Base-by-base conservation (phyloP, 768 basidiomycete genomes). In the Lepiota subincarnata region DNA sequence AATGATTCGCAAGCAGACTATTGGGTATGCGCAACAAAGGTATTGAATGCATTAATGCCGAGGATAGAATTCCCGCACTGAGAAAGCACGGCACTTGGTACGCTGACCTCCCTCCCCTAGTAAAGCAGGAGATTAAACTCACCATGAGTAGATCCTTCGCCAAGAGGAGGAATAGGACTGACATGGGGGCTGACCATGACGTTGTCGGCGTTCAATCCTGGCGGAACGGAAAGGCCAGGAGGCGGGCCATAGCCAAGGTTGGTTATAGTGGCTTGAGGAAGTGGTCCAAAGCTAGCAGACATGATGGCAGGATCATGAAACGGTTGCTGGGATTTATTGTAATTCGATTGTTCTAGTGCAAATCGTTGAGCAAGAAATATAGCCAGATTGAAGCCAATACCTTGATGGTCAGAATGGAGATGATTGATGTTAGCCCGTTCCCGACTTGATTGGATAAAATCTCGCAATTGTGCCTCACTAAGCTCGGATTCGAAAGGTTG, bases 61-160 rank as follows among this genome's bases (percentile, higher is more conserved):
- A 79, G 83, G 76, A 72, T 81, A 81, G 74, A 81, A 73, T 80
- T 84, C 86, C 84, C 86, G 86, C 83, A 87, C 87, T 89, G 86
- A 75, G 73, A 87, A 88, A 86, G 87, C 76, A 87, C 83, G 85
- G 86, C 71, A 73, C 86, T 89, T 79, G 89, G 87, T 88, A 90
- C 84, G 79, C 80, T 82, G 84, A 77, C 85, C 86, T 81, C 86
- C 87, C 84, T 86, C 87, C 86, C 86, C 84, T 81, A 67, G 71
- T 70, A 69, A 66, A 72, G 70, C 66, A 68, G 60, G 55, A 65
- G 74, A 73, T 73, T 66, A 60, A 62, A 84, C 88, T 89, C 84
- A 89, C 89, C 82, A 73, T 84, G 73, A 57, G 70, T 64, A 62
- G 69, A 72, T 59, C 64, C 62, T 41, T 61, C 60, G 28, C 69